Conservation (phyloP, 2,329 filamentous ascomycete species). For the Sporothrix mexicana region DNA sequence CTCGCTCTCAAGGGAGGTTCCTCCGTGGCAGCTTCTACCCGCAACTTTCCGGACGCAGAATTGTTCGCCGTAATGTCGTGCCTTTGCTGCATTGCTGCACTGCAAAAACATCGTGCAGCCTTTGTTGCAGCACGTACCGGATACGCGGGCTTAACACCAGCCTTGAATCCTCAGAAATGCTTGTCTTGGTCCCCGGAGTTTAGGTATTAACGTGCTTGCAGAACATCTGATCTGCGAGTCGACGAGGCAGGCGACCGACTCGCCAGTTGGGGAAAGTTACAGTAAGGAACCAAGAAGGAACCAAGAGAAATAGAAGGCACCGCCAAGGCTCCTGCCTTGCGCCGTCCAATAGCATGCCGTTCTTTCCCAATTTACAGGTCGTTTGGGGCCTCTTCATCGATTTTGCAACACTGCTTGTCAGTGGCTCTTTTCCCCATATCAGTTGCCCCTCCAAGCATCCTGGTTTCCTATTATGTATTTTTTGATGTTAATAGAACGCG, state of each 20-base stretch:
- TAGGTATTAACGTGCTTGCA: neutral
- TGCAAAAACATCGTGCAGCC: neutral
- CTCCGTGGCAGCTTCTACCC: conserved; percentile 31
- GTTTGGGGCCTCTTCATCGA: conserved; percentile 15
- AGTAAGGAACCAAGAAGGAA: neutral
- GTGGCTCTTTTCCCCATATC: conserved; percentile 24
- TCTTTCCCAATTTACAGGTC: conserved; percentile 25
- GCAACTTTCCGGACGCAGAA: conserved; percentile 30
- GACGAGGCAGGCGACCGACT: neutral
- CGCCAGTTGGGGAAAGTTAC: neutral
- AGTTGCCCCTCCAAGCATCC: neutral
- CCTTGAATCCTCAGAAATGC: no score
- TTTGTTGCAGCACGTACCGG: conserved; percentile 9
- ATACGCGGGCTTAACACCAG: conserved; percentile 23
- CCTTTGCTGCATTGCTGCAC: neutral
- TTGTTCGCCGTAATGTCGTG: conserved; percentile 30
- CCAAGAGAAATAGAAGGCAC: conserved; percentile 6
- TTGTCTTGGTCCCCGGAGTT: neutral
- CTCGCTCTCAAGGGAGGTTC: neutral
- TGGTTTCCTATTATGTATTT: conserved; percentile 48
- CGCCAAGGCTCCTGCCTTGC: conserved; percentile 26
- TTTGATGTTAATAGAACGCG: conserved; percentile 44
- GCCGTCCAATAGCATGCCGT: conserved; percentile 29
- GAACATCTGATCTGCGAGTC: neutral
- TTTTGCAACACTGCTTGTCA: conserved; percentile 1